phyloP scores from a whole-genome alignment of 2,329 filamentous ascomycete genomes.

The Penicillium carneum region DNA sequence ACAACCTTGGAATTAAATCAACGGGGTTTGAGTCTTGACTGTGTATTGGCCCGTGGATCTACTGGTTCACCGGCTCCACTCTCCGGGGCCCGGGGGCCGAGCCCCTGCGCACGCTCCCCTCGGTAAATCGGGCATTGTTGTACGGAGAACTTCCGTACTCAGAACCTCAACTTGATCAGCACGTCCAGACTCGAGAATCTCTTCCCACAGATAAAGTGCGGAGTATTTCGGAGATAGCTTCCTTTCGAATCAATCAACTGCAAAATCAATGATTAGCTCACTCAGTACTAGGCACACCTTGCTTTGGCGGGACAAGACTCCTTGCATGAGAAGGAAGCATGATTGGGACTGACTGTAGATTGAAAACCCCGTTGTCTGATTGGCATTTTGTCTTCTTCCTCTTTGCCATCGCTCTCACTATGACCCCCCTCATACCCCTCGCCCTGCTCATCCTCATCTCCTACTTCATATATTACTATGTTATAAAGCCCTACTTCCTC shows the following conservation, averaged over 20 bases:
- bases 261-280: background rate
- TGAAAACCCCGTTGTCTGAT: background rate
- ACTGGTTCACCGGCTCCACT: background rate
- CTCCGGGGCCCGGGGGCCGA: too few species aligned
- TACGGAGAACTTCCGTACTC: background rate
- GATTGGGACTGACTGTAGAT: background rate
- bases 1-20: background rate
- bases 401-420: slow-evolving; percentile 3
- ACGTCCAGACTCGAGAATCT: background rate
- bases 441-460: slow-evolving; percentile 23
- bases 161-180: background rate
- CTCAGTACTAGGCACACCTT: background rate
- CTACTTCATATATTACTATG: slow-evolving; percentile 31
- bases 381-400: slow-evolving; percentile 7
- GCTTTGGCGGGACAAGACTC: background rate
- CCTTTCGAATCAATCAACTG: background rate
- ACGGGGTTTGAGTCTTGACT: background rate
- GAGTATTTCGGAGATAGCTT: background rate
- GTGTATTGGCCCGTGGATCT: background rate
- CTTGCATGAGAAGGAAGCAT: background rate
- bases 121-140: background rate
- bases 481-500: slow-evolving; percentile 49
- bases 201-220: too few species aligned
- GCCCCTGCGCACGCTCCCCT: too few species aligned
- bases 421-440: slow-evolving; percentile 17